These are phyloP conservation scores for Huntiella savannae DNA, from an alignment of 2,329 filamentous ascomycete species.

Conservation along the genomic window DNA sequence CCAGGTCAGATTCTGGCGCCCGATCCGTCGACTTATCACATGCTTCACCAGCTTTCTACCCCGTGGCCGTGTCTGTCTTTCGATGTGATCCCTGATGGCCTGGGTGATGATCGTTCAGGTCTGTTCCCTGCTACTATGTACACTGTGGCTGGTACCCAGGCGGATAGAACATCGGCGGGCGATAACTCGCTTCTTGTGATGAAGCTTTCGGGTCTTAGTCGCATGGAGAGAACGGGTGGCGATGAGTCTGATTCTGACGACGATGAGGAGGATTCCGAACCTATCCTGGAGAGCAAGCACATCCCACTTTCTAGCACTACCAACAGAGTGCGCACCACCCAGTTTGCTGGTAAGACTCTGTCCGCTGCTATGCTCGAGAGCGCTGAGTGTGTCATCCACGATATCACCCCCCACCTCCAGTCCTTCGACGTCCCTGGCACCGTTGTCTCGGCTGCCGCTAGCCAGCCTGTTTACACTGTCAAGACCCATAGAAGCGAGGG, in stretches of 20 bases:
- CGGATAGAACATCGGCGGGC: conserved; percentile 50
- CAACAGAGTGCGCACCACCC: conserved; percentile 80
- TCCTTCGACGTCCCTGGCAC: conserved; percentile 83
- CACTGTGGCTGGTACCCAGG: conserved; percentile 85
- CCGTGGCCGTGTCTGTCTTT: conserved; percentile 96
- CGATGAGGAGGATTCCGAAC: conserved; percentile 62
- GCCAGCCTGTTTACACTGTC: conserved; percentile 74
- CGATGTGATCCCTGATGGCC: conserved; percentile 68
- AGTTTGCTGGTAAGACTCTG: conserved; percentile 60
- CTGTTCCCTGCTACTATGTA: conserved; percentile 94
- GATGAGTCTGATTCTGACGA: conserved; percentile 51
- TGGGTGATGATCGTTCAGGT: conserved; percentile 66
- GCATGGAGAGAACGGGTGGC: conserved; percentile 53
- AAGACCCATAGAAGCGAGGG: conserved; percentile 85
- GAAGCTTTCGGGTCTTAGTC: conserved; percentile 82
- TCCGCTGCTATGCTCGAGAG: conserved; percentile 89
- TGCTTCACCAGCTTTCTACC: conserved; percentile 86
- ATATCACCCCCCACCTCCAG: conserved; percentile 73
- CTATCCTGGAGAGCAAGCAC: conserved; percentile 79
- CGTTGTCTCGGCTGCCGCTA: conserved; percentile 60
- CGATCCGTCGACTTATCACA: conserved; percentile 87
- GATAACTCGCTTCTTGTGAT: conserved; percentile 93
- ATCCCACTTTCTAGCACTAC: conserved; percentile 77
- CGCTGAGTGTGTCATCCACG: conserved; percentile 74
- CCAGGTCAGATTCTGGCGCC: conserved; percentile 80